Percentiles rank a stretch among this genome's conserved stretches.
Conservation (phyloP, 495 filamentous ascomycete species). For the Aspergillus cavernicola region DNA sequence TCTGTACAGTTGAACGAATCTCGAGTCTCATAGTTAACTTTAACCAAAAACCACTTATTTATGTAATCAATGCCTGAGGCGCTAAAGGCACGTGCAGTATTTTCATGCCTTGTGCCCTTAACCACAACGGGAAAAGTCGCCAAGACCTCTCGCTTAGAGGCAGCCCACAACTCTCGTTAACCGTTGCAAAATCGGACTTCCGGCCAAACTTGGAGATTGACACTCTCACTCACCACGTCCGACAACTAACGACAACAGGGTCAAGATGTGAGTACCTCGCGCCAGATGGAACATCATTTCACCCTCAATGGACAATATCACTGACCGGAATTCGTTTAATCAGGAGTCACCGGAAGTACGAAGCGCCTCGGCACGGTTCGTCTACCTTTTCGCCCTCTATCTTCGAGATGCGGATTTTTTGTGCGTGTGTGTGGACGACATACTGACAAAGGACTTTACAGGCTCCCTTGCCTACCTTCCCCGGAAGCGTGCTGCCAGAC, state of each 20-base stretch:
- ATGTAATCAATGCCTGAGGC: slow-evolving; percentile 25
- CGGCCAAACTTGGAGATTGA: slow-evolving; percentile 38
- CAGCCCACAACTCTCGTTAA: slow-evolving; percentile 47
- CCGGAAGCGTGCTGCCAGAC: slow-evolving; percentile 92
- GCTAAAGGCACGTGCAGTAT: not conserved
- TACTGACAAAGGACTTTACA: slow-evolving; percentile 37
- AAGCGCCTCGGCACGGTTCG: slow-evolving; percentile 92
- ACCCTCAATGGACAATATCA: slow-evolving; percentile 21
- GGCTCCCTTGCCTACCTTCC: slow-evolving; percentile 92
- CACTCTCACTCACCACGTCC: slow-evolving; percentile 43
- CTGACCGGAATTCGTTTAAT: slow-evolving; percentile 28
- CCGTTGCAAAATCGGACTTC: slow-evolving; percentile 45
- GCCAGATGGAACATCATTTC: not conserved
- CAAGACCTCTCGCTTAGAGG: slow-evolving; percentile 40
- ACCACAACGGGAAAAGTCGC: slow-evolving; percentile 24
- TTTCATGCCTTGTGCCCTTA: slow-evolving; percentile 3
- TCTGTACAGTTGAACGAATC: too few relatives aligned
- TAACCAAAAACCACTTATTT: too few relatives aligned
- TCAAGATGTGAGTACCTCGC: slow-evolving; percentile 48
- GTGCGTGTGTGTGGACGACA: slow-evolving; percentile 21
- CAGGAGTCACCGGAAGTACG: slow-evolving; percentile 75
- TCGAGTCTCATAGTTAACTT: too few relatives aligned
- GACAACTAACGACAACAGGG: slow-evolving; percentile 54
- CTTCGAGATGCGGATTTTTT: slow-evolving; percentile 26
- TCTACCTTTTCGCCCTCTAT: slow-evolving; percentile 29